Evolutionary conservation across 1,284 basidiomycete species (phyloP).

Genomic region (Pascua sp.): DNA sequence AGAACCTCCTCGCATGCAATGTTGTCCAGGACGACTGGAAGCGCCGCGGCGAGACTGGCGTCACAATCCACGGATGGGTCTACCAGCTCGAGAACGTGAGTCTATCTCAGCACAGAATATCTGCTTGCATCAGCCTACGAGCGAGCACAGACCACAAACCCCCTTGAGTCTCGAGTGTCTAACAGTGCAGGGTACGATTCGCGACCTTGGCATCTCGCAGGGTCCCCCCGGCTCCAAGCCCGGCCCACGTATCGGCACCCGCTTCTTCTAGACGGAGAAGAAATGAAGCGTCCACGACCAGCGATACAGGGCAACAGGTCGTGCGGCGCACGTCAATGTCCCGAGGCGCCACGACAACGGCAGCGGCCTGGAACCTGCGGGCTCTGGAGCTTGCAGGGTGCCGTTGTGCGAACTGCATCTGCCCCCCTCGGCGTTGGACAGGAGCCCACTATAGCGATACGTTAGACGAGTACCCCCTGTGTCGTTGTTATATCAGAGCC

Average conservation of each 20-base stretch:
- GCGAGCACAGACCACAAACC: too few species aligned
- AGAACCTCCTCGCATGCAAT: constrained; percentile 37
- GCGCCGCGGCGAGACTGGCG: constrained; percentile 36
- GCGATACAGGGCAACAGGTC: too few species aligned
- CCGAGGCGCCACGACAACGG: too few species aligned
- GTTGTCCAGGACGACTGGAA: constrained; percentile 43
- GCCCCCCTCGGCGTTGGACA: too few species aligned
- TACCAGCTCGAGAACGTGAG: constrained; percentile 48
- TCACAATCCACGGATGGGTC: constrained; percentile 46
- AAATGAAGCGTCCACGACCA: too few species aligned
- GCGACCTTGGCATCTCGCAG: constrained; percentile 40
- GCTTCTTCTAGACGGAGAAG: constrained; percentile 7
- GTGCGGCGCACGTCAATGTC: too few species aligned
- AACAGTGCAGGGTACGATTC: constrained; percentile 33
- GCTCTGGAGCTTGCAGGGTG: too few species aligned
- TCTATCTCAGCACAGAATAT: neutral
- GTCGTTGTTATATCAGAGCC: too few species aligned
- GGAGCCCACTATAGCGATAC: too few species aligned
- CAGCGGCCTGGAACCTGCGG: too few species aligned
- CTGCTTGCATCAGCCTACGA: neutral
- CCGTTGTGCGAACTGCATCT: too few species aligned
- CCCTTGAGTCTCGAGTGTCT: neutral
- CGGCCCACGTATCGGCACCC: constrained; percentile 12
- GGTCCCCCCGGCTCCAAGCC: constrained; percentile 37
- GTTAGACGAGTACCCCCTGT: too few species aligned